These are phyloP conservation scores for Cordia subcordata DNA, from an alignment of 257 asterid genomes.

Conservation along the genomic window DNA sequence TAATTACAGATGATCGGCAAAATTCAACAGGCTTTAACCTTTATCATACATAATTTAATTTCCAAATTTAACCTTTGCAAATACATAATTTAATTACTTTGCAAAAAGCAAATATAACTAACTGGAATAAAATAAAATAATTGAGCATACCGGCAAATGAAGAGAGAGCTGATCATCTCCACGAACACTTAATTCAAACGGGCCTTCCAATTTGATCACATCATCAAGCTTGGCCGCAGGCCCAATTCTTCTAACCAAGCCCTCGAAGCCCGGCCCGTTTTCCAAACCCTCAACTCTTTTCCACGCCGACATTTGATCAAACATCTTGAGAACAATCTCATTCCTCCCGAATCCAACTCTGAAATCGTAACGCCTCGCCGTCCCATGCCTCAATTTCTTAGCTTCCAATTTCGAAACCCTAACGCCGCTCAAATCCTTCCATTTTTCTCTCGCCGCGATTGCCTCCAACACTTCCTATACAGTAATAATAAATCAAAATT, in stretches of 20 bases:
- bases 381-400: slow-evolving; percentile 3
- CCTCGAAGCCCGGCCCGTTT: slow-evolving; percentile 42
- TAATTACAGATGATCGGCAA: no score
- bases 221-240: slow-evolving; percentile 43
- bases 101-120: no score
- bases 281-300: slow-evolving; percentile 4
- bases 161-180: slow-evolving; percentile 53
- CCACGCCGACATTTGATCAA: slow-evolving; percentile 8
- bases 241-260: slow-evolving; percentile 38
- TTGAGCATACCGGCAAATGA: slow-evolving; percentile 47
- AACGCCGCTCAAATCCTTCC: slow-evolving; percentile 7
- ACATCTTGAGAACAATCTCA: slow-evolving; percentile 3
- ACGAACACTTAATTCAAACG: slow-evolving; percentile 48
- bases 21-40: no score
- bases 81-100: no score
- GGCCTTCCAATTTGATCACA: slow-evolving; percentile 58
- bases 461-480: slow-evolving; percentile 9
- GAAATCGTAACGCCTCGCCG: neutral
- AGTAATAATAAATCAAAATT: neutral
- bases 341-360: slow-evolving; percentile 1
- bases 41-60: no score
- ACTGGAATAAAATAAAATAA: neutral
- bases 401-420: slow-evolving; percentile 7
- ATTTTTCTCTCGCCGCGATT: slow-evolving; percentile 1
- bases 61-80: no score